These are phyloP conservation scores for Komagataella populi DNA, from an alignment of 805 yeast species.

Conservation along the genomic window DNA sequence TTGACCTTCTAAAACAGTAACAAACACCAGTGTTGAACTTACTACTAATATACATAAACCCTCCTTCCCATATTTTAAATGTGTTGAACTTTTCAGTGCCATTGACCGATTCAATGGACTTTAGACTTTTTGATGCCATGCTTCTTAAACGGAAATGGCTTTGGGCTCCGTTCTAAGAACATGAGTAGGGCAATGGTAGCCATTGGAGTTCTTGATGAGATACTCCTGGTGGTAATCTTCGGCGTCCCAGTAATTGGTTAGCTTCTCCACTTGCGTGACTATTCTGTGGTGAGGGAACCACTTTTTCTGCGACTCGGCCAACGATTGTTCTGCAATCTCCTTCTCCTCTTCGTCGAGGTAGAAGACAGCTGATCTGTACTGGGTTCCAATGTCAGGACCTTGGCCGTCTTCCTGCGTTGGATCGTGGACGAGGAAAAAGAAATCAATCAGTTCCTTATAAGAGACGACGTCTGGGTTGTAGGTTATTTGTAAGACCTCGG, in stretches of 20 bases:
- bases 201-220: constrained; percentile 65
- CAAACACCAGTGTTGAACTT: background rate
- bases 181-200: constrained; percentile 88
- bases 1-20: background rate
- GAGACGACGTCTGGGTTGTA: constrained; percentile 59
- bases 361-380: constrained; percentile 78
- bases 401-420: constrained; percentile 78
- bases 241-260: constrained; percentile 75
- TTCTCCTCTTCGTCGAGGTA: constrained; percentile 40
- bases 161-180: constrained; percentile 55
- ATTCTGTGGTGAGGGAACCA: constrained; percentile 67
- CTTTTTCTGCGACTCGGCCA: constrained; percentile 45
- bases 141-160: constrained; percentile 2
- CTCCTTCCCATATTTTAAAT: background rate
- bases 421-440: constrained; percentile 88
- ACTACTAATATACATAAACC: background rate
- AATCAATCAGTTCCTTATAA: constrained; percentile 53
- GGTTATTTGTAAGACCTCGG: constrained; percentile 75
- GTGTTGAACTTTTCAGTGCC: background rate
- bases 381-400: constrained; percentile 84
- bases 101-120: background rate
- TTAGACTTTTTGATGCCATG: background rate
- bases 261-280: constrained; percentile 56
- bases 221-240: constrained; percentile 89
- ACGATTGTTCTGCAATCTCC: constrained; percentile 22